phyloP scores from a whole-genome alignment of 1,139 yeast species.

The Geotrichum reessii region DNA sequence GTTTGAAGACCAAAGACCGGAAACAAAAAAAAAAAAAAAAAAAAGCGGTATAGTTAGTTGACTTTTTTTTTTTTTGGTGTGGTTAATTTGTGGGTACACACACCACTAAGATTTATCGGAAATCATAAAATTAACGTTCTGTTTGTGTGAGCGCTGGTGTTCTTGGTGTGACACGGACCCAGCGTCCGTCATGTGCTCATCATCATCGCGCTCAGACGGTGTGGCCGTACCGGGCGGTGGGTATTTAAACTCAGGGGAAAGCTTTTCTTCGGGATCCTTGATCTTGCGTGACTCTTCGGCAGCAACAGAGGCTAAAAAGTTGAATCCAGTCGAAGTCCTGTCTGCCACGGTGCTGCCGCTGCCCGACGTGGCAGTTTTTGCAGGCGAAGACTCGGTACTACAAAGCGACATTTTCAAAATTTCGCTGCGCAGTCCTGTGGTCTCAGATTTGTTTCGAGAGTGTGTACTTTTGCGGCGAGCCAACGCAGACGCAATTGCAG shows the following conservation, averaged over 20 bases:
- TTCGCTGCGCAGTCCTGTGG: constrained; percentile 18
- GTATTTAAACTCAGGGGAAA: constrained; percentile 8
- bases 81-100: too few species aligned
- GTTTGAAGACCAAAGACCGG: too few species aligned
- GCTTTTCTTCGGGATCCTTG: background rate
- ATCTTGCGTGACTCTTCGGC: constrained; percentile 10
- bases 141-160: constrained; percentile 18
- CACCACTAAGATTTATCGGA: constrained; percentile 8
- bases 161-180: background rate
- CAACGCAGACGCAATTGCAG: constrained; percentile 13
- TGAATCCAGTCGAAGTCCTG: constrained; percentile 9
- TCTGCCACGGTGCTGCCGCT: background rate
- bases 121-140: constrained; percentile 20
- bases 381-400: background rate
- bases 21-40: background rate
- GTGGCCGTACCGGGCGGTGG: background rate
- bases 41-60: background rate
- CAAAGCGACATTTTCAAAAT: constrained; percentile 19
- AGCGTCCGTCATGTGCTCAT: background rate
- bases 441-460: constrained; percentile 20
- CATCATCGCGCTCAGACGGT: background rate
- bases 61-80: background rate
- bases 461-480: constrained; percentile 19
- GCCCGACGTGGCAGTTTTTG: background rate
- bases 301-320: constrained; percentile 14